phyloP scores from a whole-genome alignment of 208 protist genomes.

The Leishmania tropica region DNA sequence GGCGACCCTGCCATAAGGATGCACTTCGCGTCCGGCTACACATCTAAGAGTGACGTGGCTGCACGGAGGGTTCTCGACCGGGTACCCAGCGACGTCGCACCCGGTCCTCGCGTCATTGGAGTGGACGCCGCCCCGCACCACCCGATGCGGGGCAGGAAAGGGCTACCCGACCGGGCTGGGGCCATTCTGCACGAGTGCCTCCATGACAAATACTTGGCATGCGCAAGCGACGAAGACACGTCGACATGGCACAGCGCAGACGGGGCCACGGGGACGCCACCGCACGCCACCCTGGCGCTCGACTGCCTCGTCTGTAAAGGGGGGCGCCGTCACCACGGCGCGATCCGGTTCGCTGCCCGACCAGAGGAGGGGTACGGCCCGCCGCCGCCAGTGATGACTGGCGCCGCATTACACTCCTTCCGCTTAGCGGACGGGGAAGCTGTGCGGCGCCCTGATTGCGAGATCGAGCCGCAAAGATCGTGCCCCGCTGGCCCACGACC shows the following conservation, averaged over 20 bases:
- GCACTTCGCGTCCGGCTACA: not conserved
- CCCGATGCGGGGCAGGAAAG: not conserved
- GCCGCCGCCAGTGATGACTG: no score
- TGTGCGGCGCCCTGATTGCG: not conserved
- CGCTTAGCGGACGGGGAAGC: no score
- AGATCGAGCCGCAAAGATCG: no score
- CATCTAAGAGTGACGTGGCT: not conserved
- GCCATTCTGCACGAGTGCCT: not conserved
- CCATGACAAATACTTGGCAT: not conserved
- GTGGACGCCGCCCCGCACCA: not conserved
- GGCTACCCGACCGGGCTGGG: not conserved
- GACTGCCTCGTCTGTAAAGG: not conserved
- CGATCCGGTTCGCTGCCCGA: no score
- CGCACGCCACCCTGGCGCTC: not conserved
- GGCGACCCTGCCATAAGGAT: not conserved
- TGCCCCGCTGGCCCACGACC: no score
- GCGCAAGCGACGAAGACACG: not conserved
- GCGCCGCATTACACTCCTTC: no score
- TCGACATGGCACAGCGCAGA: not conserved
- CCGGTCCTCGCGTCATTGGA: not conserved
- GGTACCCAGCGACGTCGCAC: not conserved
- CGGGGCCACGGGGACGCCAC: not conserved
- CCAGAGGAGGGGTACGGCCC: no score
- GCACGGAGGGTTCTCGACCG: not conserved
- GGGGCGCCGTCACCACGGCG: no score